A percentile compares a stretch with the other conserved stretches of the same genome.
phyloP scores from a whole-genome alignment of 345 rosid genomes.

The Aethionema arabicum region DNA sequence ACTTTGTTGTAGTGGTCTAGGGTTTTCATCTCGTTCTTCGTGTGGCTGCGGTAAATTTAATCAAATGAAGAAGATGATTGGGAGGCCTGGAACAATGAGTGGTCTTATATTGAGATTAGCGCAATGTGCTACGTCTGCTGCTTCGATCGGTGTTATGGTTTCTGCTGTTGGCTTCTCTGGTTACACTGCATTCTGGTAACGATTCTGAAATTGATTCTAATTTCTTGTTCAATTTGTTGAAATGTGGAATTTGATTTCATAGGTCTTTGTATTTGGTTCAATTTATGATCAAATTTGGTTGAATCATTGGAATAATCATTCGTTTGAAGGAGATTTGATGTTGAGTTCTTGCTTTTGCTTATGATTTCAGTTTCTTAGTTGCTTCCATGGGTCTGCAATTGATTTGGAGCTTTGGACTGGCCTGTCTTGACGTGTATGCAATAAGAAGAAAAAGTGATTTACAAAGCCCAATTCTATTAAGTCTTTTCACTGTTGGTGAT shows the following conservation, averaged over 20 bases:
- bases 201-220: background rate
- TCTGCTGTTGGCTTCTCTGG: slow-evolving; percentile 63
- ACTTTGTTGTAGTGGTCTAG: background rate
- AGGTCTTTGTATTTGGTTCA: slow-evolving; percentile 7
- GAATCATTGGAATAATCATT: background rate
- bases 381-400: slow-evolving; percentile 97
- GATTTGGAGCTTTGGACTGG: slow-evolving; percentile 96
- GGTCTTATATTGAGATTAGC: slow-evolving; percentile 68
- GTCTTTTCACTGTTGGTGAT: slow-evolving; percentile 88
- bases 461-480: slow-evolving; percentile 79
- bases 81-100: slow-evolving; percentile 81
- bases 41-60: background rate
- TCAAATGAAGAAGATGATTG: slow-evolving; percentile 70
- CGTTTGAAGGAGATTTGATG: background rate
- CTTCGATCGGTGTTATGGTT: slow-evolving; percentile 76
- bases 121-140: slow-evolving; percentile 71
- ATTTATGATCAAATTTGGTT: background rate
- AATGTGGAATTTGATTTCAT: background rate
- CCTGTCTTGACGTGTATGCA: slow-evolving; percentile 85
- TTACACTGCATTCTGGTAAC: slow-evolving; percentile 90
- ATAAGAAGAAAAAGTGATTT: slow-evolving; percentile 70
- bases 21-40: background rate
- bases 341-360: background rate
- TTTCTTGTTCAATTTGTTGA: background rate
- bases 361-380: slow-evolving; percentile 73